Base-by-base conservation (phyloP, 129 eudicot species). In the Cynara cardunculus region DNA sequence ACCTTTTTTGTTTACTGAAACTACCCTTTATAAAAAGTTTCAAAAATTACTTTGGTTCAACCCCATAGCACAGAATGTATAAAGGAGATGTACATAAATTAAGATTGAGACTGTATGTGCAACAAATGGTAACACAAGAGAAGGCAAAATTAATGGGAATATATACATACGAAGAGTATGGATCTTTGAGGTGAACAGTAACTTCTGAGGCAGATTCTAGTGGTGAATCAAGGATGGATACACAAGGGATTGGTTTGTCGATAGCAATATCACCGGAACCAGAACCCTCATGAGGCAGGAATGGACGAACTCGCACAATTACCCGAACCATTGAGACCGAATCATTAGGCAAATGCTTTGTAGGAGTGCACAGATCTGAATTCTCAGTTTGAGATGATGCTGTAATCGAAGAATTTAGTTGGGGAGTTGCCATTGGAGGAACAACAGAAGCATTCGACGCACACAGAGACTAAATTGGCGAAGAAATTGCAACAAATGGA, bases 131-230 rank as follows among this genome's bases (percentile, higher is more conserved):
- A 66, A 77, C 9, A 8, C 3, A 25, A 18, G 25, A 8, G 27
- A 27, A 5, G 59, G 46, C 19, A 22, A 14, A 10, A 30, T 2
- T 12, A 19, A 64, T 12, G n/a, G 64, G 22, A 67, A 18, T n/a
- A 74, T 10, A 25, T 14, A 22, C 68, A 61, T 46, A 92, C 99
- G 91, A 89, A 11, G 98, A 86, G 56, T 83, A 84, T 11, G 79
- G 95, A 84, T 96, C 99, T 87, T 89, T 92, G 87, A 96, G 93
- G 64, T 77, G 82, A 32, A 96, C 92, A 14, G 93, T 85, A 65
- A 96, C 97, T 77, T 92, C 86, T 28, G 69, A 32, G 0, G 64
- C 81, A 7, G 86, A 32, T 16, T 88, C 80, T 12, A 64, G 70
- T 41, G 82, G 88, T 19, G 85, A 79, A 35, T 59, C 30, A 35